Evolutionary conservation across 2,329 filamentous ascomycete genomes (phyloP), one percentile per base, ranked within the genome.

Genomic region (Clonostachys sp.): DNA sequence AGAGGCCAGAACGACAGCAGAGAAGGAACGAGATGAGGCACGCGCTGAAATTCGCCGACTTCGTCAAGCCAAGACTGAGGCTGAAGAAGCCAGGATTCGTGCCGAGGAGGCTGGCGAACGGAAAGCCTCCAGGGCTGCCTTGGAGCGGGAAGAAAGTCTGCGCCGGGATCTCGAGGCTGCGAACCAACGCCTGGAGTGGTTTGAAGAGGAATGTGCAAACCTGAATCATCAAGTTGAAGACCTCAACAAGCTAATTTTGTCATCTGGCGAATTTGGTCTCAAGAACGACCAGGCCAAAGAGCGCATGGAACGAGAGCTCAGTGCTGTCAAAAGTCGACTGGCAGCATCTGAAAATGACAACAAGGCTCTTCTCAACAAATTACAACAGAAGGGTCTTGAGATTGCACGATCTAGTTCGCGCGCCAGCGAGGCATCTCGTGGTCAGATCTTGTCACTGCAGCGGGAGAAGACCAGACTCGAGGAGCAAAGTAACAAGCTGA

Each of bases 331-430:
- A 64, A 91, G 91, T 50, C 86, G 92, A 18, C 74, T 99, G 39
- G 80, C 86, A 8, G 94, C 92, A 20, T 97, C 92, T 0, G 92
- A 99, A 64, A 96, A 97, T 57, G 92, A 97, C 68, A 97, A 97
- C 59, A 86, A 90, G 45, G 86, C 91, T 6, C 74, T 99, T n/a
- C 78, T 97, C 54, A 97, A 96, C 71, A 97, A 97, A 67, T 78
- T 99, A 16, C 92, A 97, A 60, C 92, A 97, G 60, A 97, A 97
- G 73, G 94, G 95, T 33, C 78, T 99, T 7, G 92, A 99, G 61
- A 95, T 99, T 64, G 92, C 92, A 39, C 83, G 94, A 42, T 94
- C 92, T 1, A 89, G 83, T 50, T 95, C 91, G 6, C 86, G 86
- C 50, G 92, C 88, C 33, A 91, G 81, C 51, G 92, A 97, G 56